Base-by-base conservation (phyloP, 1,284 basidiomycete species). In the Fomitopsis palustris region DNA sequence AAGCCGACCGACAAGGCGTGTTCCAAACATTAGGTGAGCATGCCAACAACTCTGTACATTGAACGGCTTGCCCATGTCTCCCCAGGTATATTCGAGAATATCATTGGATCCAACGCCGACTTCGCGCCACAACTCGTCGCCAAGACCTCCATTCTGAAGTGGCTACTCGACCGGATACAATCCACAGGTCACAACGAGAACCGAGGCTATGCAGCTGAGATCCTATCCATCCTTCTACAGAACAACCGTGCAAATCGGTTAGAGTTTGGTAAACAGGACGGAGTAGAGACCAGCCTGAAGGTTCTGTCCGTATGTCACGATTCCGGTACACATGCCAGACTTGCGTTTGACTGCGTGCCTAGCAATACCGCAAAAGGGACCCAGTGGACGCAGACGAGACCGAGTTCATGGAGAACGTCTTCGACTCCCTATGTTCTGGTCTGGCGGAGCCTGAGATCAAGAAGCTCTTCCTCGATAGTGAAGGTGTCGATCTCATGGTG, bases 321-420 rank as follows among this genome's bases (percentile, higher is more conserved):
- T 56, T 29, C 9, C 31, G 12, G 25, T 12, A 9, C n/a, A 12
- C 8, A 43, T 53, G 42, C 21, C n/a, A 53, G 51, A 59, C 54
- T 57, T 27, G 41, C 38, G 3, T 49, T 38, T 56, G 21, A 49
- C 55, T 19, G 12, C 25, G 43, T 41, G 19, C 35, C n/a, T 53
- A 10, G 93, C 87, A 90, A 84, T 98, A 90, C 70, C 87, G 95
- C 53, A 85, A 86, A 66, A 80, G 84, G 51, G 91, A 97, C 69
- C 95, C 95, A 0, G 75, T 76, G 0, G 89, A 94, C 64, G 83
- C 88, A 5, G 97, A 99, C 62, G 96, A 99, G 75, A 81, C 86
- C 10, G 97, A 99, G 72, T 98, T 95, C 73, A 95, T 98, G 92
- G 96, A 98, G 71, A 99, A 99, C 72, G 65, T 93, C 2, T 98